Conservation (phyloP, 305 asterid genomes). For the Stenogyne calaminthoides region DNA sequence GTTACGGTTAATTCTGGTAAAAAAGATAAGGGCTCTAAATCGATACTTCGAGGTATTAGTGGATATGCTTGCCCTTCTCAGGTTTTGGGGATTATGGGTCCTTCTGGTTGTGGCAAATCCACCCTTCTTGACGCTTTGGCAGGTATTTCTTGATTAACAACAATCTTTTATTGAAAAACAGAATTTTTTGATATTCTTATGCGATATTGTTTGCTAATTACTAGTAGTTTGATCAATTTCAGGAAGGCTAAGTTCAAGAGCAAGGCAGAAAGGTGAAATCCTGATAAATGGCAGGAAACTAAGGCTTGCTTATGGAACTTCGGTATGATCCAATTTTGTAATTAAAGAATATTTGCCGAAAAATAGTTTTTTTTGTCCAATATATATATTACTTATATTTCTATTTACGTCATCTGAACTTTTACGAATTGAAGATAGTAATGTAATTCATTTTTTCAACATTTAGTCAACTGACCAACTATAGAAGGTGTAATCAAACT, state of each 20-base stretch:
- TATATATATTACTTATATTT: too few relatives aligned
- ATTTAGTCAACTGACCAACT: too few relatives aligned
- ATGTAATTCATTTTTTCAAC: too few relatives aligned
- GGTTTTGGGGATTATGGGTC: constrained; percentile 63
- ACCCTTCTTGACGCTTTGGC: constrained; percentile 67
- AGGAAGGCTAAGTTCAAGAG: constrained; percentile 53
- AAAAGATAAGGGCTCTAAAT: constrained; percentile 25
- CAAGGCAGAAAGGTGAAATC: constrained; percentile 48
- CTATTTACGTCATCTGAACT: too few relatives aligned
- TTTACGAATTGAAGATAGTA: too few relatives aligned
- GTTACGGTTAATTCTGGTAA: constrained; percentile 40
- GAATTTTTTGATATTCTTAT: too few relatives aligned
- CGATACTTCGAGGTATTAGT: constrained; percentile 48
- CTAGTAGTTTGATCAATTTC: neutral
- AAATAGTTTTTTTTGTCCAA: too few relatives aligned
- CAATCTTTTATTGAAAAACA: too few relatives aligned
- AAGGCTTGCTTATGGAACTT: constrained; percentile 57
- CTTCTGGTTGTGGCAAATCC: constrained; percentile 70
- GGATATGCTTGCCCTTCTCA: constrained; percentile 61
- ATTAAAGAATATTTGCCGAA: neutral
- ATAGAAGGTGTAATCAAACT: too few relatives aligned
- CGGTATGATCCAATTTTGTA: constrained; percentile 30
- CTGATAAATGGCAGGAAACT: constrained; percentile 47
- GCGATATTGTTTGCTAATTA: neutral
- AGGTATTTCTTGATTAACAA: constrained; percentile 29